A percentile compares a stretch with the other conserved stretches of the same genome.
Conservation (phyloP, 1,139 yeast genomes). For the Hyphopichia pseudoburtonii region DNA sequence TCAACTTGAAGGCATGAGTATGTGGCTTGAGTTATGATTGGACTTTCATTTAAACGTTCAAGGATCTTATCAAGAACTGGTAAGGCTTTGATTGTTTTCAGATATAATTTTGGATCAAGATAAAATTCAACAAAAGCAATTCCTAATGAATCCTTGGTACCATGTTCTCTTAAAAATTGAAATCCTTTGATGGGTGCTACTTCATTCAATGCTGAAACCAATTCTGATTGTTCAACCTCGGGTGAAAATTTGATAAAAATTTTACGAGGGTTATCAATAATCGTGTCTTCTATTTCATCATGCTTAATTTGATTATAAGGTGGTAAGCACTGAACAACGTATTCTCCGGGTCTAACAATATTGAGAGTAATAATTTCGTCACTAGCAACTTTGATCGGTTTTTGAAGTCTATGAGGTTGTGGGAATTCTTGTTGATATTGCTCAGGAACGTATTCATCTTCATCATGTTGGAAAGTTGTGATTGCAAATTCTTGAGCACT, state of each 20-base stretch:
- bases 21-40: constrained; percentile 23
- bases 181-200: constrained; percentile 26
- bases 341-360: constrained; percentile 62
- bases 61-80: constrained; percentile 10
- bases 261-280: constrained; percentile 37
- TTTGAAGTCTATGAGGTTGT: constrained; percentile 1
- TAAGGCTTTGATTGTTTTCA: constrained; percentile 2
- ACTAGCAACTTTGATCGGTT: constrained; percentile 11
- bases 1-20: constrained; percentile 35
- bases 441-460: constrained; percentile 11
- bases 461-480: constrained; percentile 7
- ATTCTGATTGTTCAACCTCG: constrained; percentile 26
- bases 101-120: constrained; percentile 14
- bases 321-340: constrained; percentile 42
- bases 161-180: constrained; percentile 35
- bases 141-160: constrained; percentile 39
- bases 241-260: constrained; percentile 38
- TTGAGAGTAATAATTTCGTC: constrained; percentile 22
- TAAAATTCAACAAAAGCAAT: constrained; percentile 41
- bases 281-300: constrained; percentile 24
- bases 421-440: constrained; percentile 4
- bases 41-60: constrained; percentile 13
- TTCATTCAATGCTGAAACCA: constrained; percentile 23
- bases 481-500: constrained; percentile 28
- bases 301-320: constrained; percentile 15